Base-by-base conservation (phyloP, 2,329 filamentous ascomycete genomes). In the Pezicula rhizophila region DNA sequence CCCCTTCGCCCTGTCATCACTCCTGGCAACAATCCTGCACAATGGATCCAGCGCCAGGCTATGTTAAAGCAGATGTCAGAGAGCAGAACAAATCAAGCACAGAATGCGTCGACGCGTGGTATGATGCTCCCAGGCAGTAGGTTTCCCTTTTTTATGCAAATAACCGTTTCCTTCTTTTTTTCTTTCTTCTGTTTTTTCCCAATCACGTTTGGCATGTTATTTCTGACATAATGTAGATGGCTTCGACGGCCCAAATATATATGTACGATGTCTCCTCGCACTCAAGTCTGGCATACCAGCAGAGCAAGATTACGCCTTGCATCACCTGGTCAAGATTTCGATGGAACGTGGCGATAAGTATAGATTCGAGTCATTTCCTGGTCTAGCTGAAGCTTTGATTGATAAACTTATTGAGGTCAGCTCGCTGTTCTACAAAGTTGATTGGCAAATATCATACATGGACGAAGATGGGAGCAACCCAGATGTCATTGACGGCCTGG, bases 301-400 rank as follows among this genome's bases (percentile, higher is more conserved):
- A 11, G 92, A 99, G 64, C 87, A 96, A 60, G 84, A 89, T n/a
- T 97, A 95, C 68, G 92, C 90, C 0, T 73, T 97, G 10, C 89
- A 95, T 60, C 92, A 97, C 60, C 72, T 97, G 4, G 90, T 97
- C 51, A 95, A 96, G 65, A 96, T 97, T 25, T 96, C 91, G 0
- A 93, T 85, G 62, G 91, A 97, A 66, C 81, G 91, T 39, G 92
- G 92, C 41, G 93, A 97, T 65, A 96, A 96, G 67, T 96, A 95
- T 69, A 87, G 89, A 52, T 96, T 97, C 57, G 90, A 95, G 59
- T 87, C 89, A 5, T 97, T 96, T 58, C 85, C 88, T 1, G 85
- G 89, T 8, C 76, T 99, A 25, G 89, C 89, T 0, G 93, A 97
- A 66, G 87, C 88, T 3, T 76, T 99, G 8, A 82, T 95, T 48